Base-by-base conservation (phyloP, 345 rosid species). In the Eucalyptus pumila region DNA sequence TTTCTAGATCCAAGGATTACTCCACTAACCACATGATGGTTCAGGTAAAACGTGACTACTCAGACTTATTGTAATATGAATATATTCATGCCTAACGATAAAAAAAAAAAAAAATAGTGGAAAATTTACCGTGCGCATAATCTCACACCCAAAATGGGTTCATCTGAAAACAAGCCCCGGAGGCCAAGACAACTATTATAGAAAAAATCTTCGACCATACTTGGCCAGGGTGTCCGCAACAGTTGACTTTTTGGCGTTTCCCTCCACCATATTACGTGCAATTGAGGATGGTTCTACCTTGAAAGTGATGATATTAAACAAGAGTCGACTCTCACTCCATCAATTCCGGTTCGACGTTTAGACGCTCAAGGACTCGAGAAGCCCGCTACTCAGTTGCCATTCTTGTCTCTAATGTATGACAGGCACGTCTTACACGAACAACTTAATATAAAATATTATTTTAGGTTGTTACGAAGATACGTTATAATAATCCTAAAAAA, bases 71-170 rank as follows among this genome's bases (percentile, higher is more conserved):
- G 1, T 3, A n/a, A 32, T 16, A 37, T 24, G 26, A 37, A 17
- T 26, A 72, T 72, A 9, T 72, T 9, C 12, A 1, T 27, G 2
- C 34, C 32, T 14, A 30, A 62, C 5, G 5, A 12, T 12, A 30
- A 14, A 6, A 27, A 48, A 2, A 1, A 3, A 6, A 12, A 6
- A 60, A 2, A 51, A 51, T 3, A 17, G 0, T 7, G 5, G 0
- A 32, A 15, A 32, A 52, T 52, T 52, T 52, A 19, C 19, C 6
- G 17, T 15, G 37, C 2, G 3, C 40, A n/a, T 65, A 65, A 65
- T 65, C 76, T 56, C 3, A n/a, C 21, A n/a, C 21, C 6, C 76
- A n/a, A n/a, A n/a, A n/a, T 65, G 2, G 21, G 11, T 65, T n/a
- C 19, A 4, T n/a, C 76, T 7, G 9, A 7, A n/a, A 65, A n/a